phyloP scores from a whole-genome alignment of 306 rosid genomes.

The Herpetospermum pedunculosum region DNA sequence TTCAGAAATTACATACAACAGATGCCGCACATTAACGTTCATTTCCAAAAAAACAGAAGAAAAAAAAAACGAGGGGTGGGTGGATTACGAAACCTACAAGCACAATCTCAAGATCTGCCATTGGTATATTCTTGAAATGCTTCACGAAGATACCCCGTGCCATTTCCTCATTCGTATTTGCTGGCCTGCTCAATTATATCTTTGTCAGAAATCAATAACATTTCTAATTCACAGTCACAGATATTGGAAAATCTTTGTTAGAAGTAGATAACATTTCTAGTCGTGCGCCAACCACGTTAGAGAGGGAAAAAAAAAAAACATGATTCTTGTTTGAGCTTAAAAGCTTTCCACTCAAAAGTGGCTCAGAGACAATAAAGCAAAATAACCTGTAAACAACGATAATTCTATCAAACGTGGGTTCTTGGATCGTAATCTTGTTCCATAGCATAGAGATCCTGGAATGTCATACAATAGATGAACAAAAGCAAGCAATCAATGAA shows the following conservation, averaged over 20 bases:
- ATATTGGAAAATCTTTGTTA: not conserved
- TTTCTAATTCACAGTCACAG: not conserved
- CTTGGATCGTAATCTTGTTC: conserved; percentile 68
- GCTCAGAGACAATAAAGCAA: not conserved
- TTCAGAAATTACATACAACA: not conserved
- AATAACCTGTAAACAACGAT: conserved; percentile 83
- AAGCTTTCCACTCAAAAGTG: not conserved
- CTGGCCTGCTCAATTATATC: conserved; percentile 36
- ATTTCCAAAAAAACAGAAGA: not conserved
- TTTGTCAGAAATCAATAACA: not conserved
- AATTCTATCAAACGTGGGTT: conserved; percentile 95
- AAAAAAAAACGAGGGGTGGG: not conserved
- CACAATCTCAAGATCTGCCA: conserved; percentile 94
- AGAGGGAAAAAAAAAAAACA: not conserved
- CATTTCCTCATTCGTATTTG: conserved; percentile 19
- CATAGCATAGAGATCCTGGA: conserved; percentile 41
- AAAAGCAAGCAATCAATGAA: conserved; percentile 2
- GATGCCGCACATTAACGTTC: not conserved
- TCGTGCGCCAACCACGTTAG: not conserved
- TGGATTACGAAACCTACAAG: conserved; percentile 42
- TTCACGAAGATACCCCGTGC: conserved; percentile 69
- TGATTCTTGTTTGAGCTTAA: not conserved
- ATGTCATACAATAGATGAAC: conserved; percentile 20
- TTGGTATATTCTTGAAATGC: conserved; percentile 76
- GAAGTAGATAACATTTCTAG: not conserved